Base-by-base conservation (phyloP, 1,284 basidiomycete species). In the Albatrellus sp. region DNA sequence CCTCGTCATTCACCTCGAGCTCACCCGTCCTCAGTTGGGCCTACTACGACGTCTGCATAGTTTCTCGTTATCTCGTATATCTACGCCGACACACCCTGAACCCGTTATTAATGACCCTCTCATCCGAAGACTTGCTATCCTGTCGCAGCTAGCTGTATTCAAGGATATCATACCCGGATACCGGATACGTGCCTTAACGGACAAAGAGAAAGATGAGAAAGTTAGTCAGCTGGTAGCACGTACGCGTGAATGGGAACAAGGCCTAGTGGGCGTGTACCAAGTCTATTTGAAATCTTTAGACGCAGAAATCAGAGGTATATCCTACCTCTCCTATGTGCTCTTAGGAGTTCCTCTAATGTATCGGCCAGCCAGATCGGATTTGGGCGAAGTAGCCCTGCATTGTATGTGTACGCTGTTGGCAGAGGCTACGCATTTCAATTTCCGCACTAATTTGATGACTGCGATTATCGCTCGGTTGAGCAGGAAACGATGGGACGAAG, bases 391-490 rank as follows among this genome's bases (percentile, higher is more conserved):
- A 2, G 77, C 84, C 31, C 68, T 98, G 40, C 81, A 77, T 57
- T 90, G 84, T 60, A 83, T 98, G 72, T 93, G 90, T 61, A 84
- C 84, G 3, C 72, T 98, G 37, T 69, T 93, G 10, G 70, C 73
- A 16, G 80, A 89, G 52, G 79, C 83, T 49, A 88, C 90, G 9
- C 93, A 99, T 64, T 99, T 99, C 75, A 99, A 99, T 68, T 99
- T 96, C 64, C 80, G 89, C 42, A 73, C 79, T 53, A 98, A 98
- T 65, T 75, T 99, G 53, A 89, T 97, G 75, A 82, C 79, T 47
- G 82, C 84, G 42, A 69, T 98, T 40, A 80, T 98, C 14, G 79
- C 85, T 42, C 76, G 80, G 13, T 64, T 99, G 45, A 94, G 91
- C 54, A 80, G 80, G 54, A 82, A 77, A 60, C 78, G 83, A 32